Evolutionary conservation across 2,329 filamentous ascomycete species (phyloP).

Genomic region (Monilinia aucupariae): DNA sequence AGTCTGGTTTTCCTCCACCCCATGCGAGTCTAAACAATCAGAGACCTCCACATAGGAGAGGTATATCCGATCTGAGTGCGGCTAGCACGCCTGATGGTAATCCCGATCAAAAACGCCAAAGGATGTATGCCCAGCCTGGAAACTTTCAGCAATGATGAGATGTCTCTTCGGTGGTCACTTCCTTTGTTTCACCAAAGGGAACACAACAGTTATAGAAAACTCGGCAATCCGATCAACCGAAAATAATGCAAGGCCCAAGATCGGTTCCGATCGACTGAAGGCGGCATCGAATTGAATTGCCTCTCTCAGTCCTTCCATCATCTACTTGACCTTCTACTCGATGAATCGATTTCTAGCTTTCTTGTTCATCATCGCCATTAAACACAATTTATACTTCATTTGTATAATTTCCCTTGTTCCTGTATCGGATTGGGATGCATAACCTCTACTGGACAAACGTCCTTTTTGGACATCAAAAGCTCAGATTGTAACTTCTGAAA

Average conservation of each 20-base stretch:
- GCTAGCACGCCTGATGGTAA: conserved; percentile 27
- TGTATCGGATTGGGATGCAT: not conserved
- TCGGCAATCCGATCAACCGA: not conserved
- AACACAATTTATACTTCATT: conserved; percentile 6
- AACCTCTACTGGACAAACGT: not conserved
- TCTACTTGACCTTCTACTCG: not conserved
- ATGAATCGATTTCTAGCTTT: not conserved
- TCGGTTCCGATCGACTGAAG: not conserved
- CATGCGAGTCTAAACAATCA: conserved; percentile 24
- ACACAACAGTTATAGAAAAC: not conserved
- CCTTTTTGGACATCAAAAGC: conserved; percentile 5
- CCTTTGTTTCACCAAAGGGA: not conserved
- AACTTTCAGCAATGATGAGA: conserved; percentile 26
- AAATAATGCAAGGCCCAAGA: not conserved
- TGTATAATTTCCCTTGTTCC: conserved; percentile 9
- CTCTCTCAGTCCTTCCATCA: not conserved
- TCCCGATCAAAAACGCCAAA: conserved; percentile 32
- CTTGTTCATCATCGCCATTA: not conserved
- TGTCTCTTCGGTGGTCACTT: not conserved
- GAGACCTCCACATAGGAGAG: conserved; percentile 30
- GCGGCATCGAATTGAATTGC: not conserved
- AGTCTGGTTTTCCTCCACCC: conserved; percentile 23
- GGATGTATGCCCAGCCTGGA: conserved; percentile 30
- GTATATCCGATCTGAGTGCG: conserved; percentile 32
- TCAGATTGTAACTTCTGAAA: not conserved